phyloP scores from a whole-genome alignment of 768 basidiomycete genomes.

The Naganishia friedmannii region DNA sequence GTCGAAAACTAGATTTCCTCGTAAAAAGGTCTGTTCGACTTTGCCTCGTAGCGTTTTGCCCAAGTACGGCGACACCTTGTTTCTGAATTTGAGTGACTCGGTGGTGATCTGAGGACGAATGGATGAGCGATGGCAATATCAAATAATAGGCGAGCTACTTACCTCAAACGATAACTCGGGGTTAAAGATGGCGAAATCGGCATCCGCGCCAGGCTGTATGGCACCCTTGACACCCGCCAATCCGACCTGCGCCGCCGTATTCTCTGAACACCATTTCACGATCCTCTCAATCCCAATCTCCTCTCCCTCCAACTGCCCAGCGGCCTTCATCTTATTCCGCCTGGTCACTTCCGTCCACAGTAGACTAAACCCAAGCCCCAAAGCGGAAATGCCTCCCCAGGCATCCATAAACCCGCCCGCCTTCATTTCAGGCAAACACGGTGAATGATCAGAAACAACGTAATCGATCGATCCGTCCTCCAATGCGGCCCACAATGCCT shows the following conservation, averaged over 20 bases:
- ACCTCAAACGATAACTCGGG: constrained; percentile 53
- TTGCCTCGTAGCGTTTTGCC: constrained; percentile 67
- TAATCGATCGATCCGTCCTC: constrained; percentile 80
- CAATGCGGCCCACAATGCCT: constrained; percentile 76
- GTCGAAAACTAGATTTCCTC: constrained; percentile 67
- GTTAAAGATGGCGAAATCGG: constrained; percentile 83
- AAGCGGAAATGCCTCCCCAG: constrained; percentile 91
- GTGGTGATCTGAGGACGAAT: constrained; percentile 62
- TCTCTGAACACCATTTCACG: constrained; percentile 69
- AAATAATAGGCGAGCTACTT: not conserved
- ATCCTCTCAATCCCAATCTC: constrained; percentile 61
- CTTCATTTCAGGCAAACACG: constrained; percentile 80
- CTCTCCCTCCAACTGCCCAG: constrained; percentile 25
- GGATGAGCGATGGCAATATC: too few relatives aligned
- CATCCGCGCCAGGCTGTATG: constrained; percentile 71
- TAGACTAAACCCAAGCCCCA: constrained; percentile 83
- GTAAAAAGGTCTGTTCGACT: constrained; percentile 76
- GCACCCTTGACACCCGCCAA: constrained; percentile 68
- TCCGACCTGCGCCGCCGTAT: constrained; percentile 76
- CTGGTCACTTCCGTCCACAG: constrained; percentile 79
- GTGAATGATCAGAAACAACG: constrained; percentile 94
- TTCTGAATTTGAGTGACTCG: constrained; percentile 78
- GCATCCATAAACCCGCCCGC: constrained; percentile 73
- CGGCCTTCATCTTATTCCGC: constrained; percentile 52
- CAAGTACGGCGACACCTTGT: constrained; percentile 86